These are phyloP conservation scores for Trypanosoma vivax DNA, from an alignment of 208 protist genomes.

Conservation along the genomic window DNA sequence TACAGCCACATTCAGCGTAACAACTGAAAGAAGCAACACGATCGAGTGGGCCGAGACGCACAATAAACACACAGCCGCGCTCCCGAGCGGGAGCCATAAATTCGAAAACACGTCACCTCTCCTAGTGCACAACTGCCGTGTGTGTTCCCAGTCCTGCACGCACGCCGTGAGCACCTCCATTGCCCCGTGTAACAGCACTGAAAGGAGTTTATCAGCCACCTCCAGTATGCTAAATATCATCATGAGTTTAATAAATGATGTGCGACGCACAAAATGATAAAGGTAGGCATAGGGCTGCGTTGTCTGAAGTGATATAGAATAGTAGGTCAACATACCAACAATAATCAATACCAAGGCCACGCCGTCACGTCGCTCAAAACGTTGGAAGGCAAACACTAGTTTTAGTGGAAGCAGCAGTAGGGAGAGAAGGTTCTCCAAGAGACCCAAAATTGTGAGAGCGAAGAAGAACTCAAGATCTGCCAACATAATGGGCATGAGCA, in stretches of 20 bases:
- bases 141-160: conserved; percentile 11
- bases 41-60: conserved; percentile 66
- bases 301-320: conserved; percentile 12
- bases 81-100: conserved; percentile 21
- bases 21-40: conserved; percentile 74
- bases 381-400: conserved; percentile 8
- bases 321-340: conserved; percentile 22
- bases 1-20: conserved; percentile 92
- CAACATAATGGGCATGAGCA: conserved; percentile 23
- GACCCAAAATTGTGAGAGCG: conserved; percentile 20
- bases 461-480: conserved; percentile 36
- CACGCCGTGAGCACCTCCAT: conserved; percentile 75
- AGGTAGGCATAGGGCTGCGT: conserved; percentile 51
- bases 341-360: conserved; percentile 26
- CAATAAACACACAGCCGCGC: conserved; percentile 17
- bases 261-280: conserved; percentile 84
- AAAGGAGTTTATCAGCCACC: conserved; percentile 85
- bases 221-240: conserved; percentile 94
- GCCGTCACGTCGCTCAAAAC: conserved; percentile 19
- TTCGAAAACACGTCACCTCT: background rate
- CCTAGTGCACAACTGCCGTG: background rate
- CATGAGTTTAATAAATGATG: conserved; percentile 91
- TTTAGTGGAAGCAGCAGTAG: conserved; percentile 27
- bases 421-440: conserved; percentile 26
- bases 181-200: conserved; percentile 87